phyloP scores from a whole-genome alignment of 805 yeast genomes.

The Metschnikowia cerradonensis region DNA sequence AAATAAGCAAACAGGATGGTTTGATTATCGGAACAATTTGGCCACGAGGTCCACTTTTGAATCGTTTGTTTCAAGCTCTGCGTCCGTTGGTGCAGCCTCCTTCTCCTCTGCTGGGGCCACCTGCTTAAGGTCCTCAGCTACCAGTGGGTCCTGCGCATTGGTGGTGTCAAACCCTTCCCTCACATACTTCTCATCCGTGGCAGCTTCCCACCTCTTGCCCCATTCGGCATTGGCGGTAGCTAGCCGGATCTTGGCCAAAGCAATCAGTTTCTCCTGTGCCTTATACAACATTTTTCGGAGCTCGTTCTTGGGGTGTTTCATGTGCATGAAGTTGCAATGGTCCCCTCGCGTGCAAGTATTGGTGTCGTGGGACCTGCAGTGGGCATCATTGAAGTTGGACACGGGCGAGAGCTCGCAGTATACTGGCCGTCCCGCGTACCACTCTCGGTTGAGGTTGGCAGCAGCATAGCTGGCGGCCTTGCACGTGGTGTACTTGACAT shows the following conservation, averaged over 20 bases:
- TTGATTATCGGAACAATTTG: constrained; percentile 8
- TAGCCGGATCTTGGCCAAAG: constrained; percentile 12
- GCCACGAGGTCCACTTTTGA: constrained; percentile 16
- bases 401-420: constrained; percentile 80
- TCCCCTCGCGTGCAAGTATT: constrained; percentile 72
- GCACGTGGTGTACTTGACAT: constrained; percentile 54
- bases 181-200: constrained; percentile 9
- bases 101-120: not conserved
- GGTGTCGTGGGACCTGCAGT: constrained; percentile 68
- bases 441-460: constrained; percentile 63
- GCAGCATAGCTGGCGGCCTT: constrained; percentile 60
- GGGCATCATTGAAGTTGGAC: constrained; percentile 60
- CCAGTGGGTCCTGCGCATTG: not conserved
- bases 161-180: constrained; percentile 1
- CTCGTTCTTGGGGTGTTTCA: constrained; percentile 49
- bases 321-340: constrained; percentile 84
- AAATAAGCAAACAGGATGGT: too few species aligned
- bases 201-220: constrained; percentile 18
- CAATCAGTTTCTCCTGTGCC: constrained; percentile 33
- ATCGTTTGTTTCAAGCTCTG: constrained; percentile 1
- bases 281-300: constrained; percentile 38
- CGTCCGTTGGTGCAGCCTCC: not conserved
- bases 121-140: not conserved
- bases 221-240: constrained; percentile 13
- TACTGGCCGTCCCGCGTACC: constrained; percentile 79